phyloP scores from a whole-genome alignment of 495 filamentous ascomycete genomes.

The Xylaria grammica region DNA sequence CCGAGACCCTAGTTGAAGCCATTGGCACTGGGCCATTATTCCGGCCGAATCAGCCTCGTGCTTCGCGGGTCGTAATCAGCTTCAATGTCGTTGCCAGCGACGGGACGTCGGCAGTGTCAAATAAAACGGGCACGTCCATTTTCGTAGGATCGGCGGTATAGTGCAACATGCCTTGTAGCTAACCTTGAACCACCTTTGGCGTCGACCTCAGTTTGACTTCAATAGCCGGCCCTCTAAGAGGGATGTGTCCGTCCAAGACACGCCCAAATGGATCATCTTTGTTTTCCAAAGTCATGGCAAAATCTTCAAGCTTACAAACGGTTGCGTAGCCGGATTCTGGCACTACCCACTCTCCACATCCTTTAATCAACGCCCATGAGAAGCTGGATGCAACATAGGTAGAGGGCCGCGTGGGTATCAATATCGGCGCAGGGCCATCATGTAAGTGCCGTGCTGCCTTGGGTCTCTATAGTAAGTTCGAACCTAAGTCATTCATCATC shows the following conservation, averaged over 20 bases:
- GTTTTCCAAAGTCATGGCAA: background rate
- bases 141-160: background rate
- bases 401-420: background rate
- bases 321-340: background rate
- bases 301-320: background rate
- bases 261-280: background rate
- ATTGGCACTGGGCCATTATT: background rate
- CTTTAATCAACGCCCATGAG: slow-evolving; percentile 1
- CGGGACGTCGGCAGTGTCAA: background rate
- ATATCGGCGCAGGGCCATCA: background rate
- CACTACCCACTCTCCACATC: background rate
- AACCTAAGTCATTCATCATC: background rate
- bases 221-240: background rate
- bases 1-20: background rate
- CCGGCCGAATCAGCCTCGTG: background rate
- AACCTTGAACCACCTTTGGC: background rate
- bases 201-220: background rate
- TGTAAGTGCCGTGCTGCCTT: background rate
- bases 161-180: background rate
- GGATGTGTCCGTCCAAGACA: background rate
- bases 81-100: background rate
- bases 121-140: background rate
- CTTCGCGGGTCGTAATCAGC: background rate
- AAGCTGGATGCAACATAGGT: background rate
- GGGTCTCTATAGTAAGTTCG: background rate